Base-by-base conservation (phyloP, 169 alveolate species). In the Besnoitia besnoiti region DNA sequence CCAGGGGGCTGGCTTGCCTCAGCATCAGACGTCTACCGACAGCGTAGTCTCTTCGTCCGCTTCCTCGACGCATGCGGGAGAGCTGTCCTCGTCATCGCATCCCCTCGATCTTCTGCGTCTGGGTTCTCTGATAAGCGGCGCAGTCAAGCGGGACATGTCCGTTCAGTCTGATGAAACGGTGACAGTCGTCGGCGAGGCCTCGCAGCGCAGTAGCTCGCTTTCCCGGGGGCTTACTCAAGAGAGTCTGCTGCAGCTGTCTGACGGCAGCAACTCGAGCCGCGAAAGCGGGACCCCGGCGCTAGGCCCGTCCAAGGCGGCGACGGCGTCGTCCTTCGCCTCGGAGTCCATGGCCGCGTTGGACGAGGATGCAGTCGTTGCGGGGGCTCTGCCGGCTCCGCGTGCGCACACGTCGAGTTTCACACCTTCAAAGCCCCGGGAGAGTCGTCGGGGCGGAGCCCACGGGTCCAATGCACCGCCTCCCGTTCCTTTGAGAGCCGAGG, bases 161-260 rank as follows among this genome's bases (percentile, higher is more conserved):
- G 47, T 73, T n/a, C 82, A 73, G 24, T 35, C 47, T 3, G 82
- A 37, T 8, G 46, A 73, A n/a, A 37, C 39, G 8, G 82, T 7
- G 4, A 73, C 47, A 19, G 39, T 73, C n/a, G 14, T 42, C 82
- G 82, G 82, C 0, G 82, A 73, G 47, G 44, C 47, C n/a, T 73
- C 46, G 3, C 82, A 73, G 40, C 46, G 39, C n/a, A 37, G 39
- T 24, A 10, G 82, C 46, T 37, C 82, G 7, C 82, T 73, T 24
- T 73, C 82, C 2, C 39, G 82, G 24, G 82, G 44, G 27, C 39
- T 73, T 12, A 73, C 82, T 30, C 82, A 73, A 42, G 82, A 73
- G n/a, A 73, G 82, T 19, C 27, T 73, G 14, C 82, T 73, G 39
- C 82, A 73, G 82, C 46, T 73, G 27, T 73, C 82, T n/a, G 82